A percentile compares a stretch with the other conserved stretches of the same genome.
These are phyloP conservation scores for Zygosaccharomyces bisporus DNA, from an alignment of 805 yeast species.

Conservation along the genomic window DNA sequence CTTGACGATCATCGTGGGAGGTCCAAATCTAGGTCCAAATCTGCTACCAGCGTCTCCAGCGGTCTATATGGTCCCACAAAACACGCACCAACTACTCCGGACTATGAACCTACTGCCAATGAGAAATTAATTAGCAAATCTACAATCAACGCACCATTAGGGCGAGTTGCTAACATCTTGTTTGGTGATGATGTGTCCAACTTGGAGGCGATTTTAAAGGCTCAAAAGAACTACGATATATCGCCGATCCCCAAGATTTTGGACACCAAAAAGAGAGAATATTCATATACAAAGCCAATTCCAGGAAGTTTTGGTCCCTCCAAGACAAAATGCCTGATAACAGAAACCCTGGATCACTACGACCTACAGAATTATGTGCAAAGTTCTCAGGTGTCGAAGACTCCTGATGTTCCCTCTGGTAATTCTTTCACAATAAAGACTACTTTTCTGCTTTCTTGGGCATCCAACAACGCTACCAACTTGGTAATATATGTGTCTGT, in stretches of 20 bases:
- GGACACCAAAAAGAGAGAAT: slow-evolving; percentile 43
- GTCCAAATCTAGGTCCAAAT: slow-evolving; percentile 5
- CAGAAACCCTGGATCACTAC: slow-evolving; percentile 52
- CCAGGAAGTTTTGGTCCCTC: slow-evolving; percentile 71
- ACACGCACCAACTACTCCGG: slow-evolving; percentile 48
- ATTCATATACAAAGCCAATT: slow-evolving; percentile 60
- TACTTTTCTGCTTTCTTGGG: slow-evolving; percentile 59
- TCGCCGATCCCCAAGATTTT: slow-evolving; percentile 44
- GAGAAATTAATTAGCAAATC: slow-evolving; percentile 58
- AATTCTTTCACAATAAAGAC: slow-evolving; percentile 61
- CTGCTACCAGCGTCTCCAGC: slow-evolving; percentile 1
- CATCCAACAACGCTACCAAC: slow-evolving; percentile 49
- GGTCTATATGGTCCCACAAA: slow-evolving; percentile 39
- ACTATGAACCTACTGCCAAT: slow-evolving; percentile 42
- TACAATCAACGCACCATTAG: slow-evolving; percentile 57
- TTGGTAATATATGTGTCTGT: slow-evolving; percentile 51
- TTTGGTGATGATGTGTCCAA: slow-evolving; percentile 58
- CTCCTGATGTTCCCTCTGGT: slow-evolving; percentile 86
- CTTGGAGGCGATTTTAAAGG: slow-evolving; percentile 44
- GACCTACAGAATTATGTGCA: slow-evolving; percentile 48
- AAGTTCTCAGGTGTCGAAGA: slow-evolving; percentile 55
- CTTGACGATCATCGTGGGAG: slow-evolving; percentile 17
- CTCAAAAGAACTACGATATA: slow-evolving; percentile 63
- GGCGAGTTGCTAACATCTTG: slow-evolving; percentile 53
- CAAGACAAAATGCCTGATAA: slow-evolving; percentile 62